Evolutionary conservation across 352 stramenopile species (phyloP), one percentile per base, ranked within the genome.

Genomic region (Phytophthora lateralis): DNA sequence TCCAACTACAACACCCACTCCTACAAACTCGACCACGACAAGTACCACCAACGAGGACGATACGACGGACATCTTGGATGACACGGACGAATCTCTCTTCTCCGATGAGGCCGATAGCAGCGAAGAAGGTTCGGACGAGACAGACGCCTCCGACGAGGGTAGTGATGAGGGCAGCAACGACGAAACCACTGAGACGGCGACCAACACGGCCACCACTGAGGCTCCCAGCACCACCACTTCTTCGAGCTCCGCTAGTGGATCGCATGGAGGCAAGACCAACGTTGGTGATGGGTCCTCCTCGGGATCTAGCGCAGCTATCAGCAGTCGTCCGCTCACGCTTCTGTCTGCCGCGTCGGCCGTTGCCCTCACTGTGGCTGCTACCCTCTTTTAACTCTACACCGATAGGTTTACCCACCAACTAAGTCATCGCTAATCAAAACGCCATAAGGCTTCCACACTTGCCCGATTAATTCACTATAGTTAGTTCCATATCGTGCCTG

Each of bases 241-340:
- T 45, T 49, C 42, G 15, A 30, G 11, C 24, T 29, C 20, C 5
- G 21, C 12, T 38, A 61, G 54, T 17, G 54, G 54, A 10, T 61
- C 54, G 5, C n/a, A 24, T 32, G 24, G 21, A 14, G 43, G 24
- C 18, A 49, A 34, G 3, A 46, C 30, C 8, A n/a, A 53, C 26
- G 54, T 54, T 18, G 54, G 54, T 18, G 54, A 61, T 24, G 34
- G 15, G 20, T 53, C 46, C 17, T 49, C 37, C 17, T 49, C 37
- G 12, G 24, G n/a, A 5, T 57, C 50, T 1, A 47, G 41, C 14
- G 29, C 29, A 30, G 53, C 41, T 26, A 60, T 60, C 24, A 47
- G 24, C 32, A 14, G 54, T 10, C 54, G 43, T 14, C 54, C 42
- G 8, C 47, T 61, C 11, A 54, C 54, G 43, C 43, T 61, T 20